phyloP scores from a whole-genome alignment of 129 eudicot genomes.

The Silybum marianum region DNA sequence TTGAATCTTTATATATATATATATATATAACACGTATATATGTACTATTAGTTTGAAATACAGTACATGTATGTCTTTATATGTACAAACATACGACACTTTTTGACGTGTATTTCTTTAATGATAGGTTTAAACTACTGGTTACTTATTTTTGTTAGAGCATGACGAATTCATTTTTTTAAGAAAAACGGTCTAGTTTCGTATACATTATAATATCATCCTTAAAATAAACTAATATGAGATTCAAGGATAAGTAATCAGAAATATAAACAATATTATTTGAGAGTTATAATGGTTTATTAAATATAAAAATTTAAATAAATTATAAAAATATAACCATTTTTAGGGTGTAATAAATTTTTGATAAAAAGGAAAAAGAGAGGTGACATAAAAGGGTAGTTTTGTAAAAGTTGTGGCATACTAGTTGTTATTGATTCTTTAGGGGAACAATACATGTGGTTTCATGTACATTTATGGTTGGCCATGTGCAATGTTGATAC shows the following conservation, averaged over 20 bases:
- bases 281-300: background rate
- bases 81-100: background rate
- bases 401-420: conserved; percentile 21
- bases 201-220: background rate
- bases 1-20: background rate
- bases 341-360: background rate
- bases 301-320: no score
- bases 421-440: conserved; percentile 37
- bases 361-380: background rate
- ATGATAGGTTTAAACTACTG: background rate
- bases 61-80: background rate
- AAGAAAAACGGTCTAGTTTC: background rate
- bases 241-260: background rate
- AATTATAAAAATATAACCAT: background rate
- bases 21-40: background rate
- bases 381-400: conserved; percentile 20
- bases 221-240: background rate
- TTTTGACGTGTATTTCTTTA: background rate
- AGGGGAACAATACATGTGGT: conserved; percentile 43
- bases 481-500: conserved; percentile 41
- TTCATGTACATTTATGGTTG: conserved; percentile 41
- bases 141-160: background rate
- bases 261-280: background rate
- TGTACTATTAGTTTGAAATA: background rate
- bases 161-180: no score